These are phyloP conservation scores for Debaryomyces prosopidis DNA, from an alignment of 805 yeast genomes.

Conservation along the genomic window DNA sequence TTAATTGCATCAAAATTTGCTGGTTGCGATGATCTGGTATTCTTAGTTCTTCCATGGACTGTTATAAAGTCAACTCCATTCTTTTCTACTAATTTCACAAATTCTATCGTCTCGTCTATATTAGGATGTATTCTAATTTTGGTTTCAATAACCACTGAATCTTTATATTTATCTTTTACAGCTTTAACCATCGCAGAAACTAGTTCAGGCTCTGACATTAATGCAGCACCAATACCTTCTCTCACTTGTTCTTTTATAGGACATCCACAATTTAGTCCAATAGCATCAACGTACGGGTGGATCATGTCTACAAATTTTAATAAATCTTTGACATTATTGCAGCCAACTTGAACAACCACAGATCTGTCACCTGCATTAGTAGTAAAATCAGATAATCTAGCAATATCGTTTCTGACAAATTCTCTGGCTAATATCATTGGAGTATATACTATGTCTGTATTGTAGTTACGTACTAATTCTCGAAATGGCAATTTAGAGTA, in stretches of 20 bases:
- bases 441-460: constrained; percentile 81
- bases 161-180: constrained; percentile 75
- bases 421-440: constrained; percentile 98
- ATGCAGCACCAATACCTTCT: constrained; percentile 96
- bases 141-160: constrained; percentile 76
- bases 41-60: constrained; percentile 88
- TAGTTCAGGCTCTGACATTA: constrained; percentile 78
- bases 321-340: constrained; percentile 79
- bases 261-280: constrained; percentile 96
- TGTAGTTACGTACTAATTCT: constrained; percentile 66
- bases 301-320: constrained; percentile 84
- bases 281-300: constrained; percentile 88
- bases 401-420: constrained; percentile 80
- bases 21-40: constrained; percentile 81
- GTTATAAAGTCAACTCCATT: constrained; percentile 95
- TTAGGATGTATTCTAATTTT: constrained; percentile 88
- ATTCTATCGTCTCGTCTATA: constrained; percentile 65
- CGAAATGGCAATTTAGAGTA: constrained; percentile 93
- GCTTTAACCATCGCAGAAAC: constrained; percentile 84
- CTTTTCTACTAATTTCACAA: constrained; percentile 71
- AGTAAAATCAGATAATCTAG: constrained; percentile 81
- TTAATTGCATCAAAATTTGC: constrained; percentile 82
- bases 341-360: constrained; percentile 87
- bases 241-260: constrained; percentile 93
- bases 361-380: constrained; percentile 72